phyloP scores from a whole-genome alignment of 306 rosid species.

The Sindora glabra region DNA sequence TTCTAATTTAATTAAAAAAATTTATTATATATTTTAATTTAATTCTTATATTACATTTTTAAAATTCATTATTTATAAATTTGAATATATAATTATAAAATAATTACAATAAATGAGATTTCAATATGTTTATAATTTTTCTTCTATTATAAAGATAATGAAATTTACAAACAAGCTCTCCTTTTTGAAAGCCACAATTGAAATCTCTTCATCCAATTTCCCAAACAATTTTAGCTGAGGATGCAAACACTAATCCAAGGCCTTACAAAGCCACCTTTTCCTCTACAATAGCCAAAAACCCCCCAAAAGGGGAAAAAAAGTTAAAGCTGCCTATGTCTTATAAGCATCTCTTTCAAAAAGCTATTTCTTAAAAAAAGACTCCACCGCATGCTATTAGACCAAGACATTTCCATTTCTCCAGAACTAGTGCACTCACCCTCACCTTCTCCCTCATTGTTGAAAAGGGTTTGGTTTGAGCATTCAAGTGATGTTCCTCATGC shows the following conservation, averaged over 20 bases:
- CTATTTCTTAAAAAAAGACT: constrained; percentile 49
- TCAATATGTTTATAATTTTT: too few relatives aligned
- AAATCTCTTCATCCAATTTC: constrained; percentile 43
- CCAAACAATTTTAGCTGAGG: constrained; percentile 53
- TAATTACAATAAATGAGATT: too few relatives aligned
- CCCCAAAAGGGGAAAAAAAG: not conserved
- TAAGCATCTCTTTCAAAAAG: constrained; percentile 48
- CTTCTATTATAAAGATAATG: too few relatives aligned
- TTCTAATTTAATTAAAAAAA: too few relatives aligned
- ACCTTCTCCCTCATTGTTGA: constrained; percentile 68
- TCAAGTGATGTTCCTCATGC: constrained; percentile 97
- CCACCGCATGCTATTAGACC: constrained; percentile 47
- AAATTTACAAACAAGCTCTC: constrained; percentile 71
- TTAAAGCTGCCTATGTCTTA: constrained; percentile 62
- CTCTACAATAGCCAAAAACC: constrained; percentile 39
- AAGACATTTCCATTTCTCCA: constrained; percentile 57
- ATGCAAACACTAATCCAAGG: constrained; percentile 50
- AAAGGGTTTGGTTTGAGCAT: constrained; percentile 89
- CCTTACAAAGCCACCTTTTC: constrained; percentile 29
- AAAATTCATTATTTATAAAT: too few relatives aligned
- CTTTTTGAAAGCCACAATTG: constrained; percentile 58
- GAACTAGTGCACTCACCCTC: constrained; percentile 90
- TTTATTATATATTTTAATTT: too few relatives aligned
- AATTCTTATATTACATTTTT: too few relatives aligned
- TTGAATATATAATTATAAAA: too few relatives aligned